Evolutionary conservation across 257 asterid species (phyloP).

Genomic region (Fraxinus excelsior): DNA sequence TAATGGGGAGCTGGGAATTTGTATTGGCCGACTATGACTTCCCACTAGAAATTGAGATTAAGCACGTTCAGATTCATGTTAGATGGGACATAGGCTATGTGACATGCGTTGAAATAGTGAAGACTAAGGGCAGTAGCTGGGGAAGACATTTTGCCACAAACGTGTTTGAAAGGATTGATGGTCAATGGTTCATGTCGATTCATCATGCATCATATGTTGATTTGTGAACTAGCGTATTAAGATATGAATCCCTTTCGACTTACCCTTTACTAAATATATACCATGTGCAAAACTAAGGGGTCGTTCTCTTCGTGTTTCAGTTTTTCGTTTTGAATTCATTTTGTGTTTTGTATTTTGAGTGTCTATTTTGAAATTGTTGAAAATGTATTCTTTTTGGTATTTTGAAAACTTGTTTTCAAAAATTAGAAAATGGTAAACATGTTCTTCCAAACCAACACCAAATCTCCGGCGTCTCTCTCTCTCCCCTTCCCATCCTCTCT

Average conservation of each 20-base stretch:
- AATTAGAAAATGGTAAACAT: too few species aligned
- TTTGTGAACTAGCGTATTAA: slow-evolving; percentile 33
- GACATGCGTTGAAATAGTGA: slow-evolving; percentile 89
- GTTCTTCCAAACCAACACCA: too few species aligned
- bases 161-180: slow-evolving; percentile 78
- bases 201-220: slow-evolving; percentile 91
- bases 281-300: not conserved
- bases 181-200: slow-evolving; percentile 78
- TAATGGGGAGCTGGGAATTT: slow-evolving; percentile 98
- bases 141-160: slow-evolving; percentile 89
- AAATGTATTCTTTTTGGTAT: too few species aligned
- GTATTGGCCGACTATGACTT: slow-evolving; percentile 97
- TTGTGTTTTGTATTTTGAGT: too few species aligned
- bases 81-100: slow-evolving; percentile 74
- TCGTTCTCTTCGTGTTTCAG: too few species aligned
- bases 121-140: slow-evolving; percentile 90
- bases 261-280: too few species aligned
- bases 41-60: slow-evolving; percentile 76
- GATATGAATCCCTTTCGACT: too few species aligned
- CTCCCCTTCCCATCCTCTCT: too few species aligned
- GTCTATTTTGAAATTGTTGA: too few species aligned
- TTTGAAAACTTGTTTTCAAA: too few species aligned
- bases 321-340: too few species aligned
- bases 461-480: too few species aligned
- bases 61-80: slow-evolving; percentile 78